Base-by-base conservation (phyloP, 352 stramenopile genomes). In the Pythium aquatile region DNA sequence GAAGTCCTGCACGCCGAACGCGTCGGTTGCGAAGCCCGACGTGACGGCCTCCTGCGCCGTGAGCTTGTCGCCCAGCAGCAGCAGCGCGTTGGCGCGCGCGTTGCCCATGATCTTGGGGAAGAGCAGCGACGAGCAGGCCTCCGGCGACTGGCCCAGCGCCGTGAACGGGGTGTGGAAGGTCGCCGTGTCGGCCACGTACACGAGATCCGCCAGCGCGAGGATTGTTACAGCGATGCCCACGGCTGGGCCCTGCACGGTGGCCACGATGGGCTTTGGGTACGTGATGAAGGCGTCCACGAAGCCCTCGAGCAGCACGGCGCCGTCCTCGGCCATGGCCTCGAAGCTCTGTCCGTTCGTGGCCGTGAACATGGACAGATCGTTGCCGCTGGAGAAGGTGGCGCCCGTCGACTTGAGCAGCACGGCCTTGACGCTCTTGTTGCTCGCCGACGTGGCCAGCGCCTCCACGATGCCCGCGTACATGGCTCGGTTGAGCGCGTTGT, bases 151-250 rank as follows among this genome's bases (percentile, higher is more conserved):
- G 0, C 91, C 93, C 10, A 98, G 72, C 32, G 85, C 75, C 47
- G 89, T 96, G 77, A 98, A 98, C 17, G 91, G 94, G 35, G 91
- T 97, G 74, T 95, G 91, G 74, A 98, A 94, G 26, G 87, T 97
- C 16, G 88, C 83, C 2, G 69, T 82, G 46, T 93, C 78, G n/a
- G 83, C 88, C 51, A 89, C 83, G 70, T 97, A 97, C 39, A 97
- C 87, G 5, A 97, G 60, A 67, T 98, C 94, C 48, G 87, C 97
- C 46, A 97, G 85, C 13, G 76, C 79, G 11, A 98, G 76, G 16
- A 96, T 74, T 10, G 91, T 98, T 20, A 94, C 88, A 6, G 81
- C 83, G 53, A 98, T 96, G 47, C 94, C 94, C 29, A 98, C 81
- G 0, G 91, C 91, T 0, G 91, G 91, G 3, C 90, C 94, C 58